phyloP scores from a whole-genome alignment of 2,329 filamentous ascomycete genomes.

The Bertia moriformis region DNA sequence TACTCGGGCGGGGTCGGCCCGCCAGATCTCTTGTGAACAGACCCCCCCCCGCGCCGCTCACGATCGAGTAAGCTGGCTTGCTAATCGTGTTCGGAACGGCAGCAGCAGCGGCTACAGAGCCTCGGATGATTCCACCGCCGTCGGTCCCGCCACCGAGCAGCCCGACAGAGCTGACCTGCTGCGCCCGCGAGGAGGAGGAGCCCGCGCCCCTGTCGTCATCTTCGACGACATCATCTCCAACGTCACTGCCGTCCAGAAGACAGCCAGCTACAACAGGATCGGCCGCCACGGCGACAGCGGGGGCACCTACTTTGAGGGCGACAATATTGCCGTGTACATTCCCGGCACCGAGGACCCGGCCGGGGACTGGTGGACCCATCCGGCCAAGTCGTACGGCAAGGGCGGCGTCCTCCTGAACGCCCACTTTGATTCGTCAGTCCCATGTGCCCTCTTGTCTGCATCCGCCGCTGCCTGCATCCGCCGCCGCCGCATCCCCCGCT shows the following conservation, averaged over 20 bases:
- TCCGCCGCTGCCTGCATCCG: not conserved
- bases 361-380: constrained; percentile 24
- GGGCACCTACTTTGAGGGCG: constrained; percentile 46
- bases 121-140: too few relatives aligned
- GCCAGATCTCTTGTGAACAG: not conserved
- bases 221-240: not conserved
- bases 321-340: constrained; percentile 52
- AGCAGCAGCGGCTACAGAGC: too few relatives aligned
- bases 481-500: not conserved
- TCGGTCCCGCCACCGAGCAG: too few relatives aligned
- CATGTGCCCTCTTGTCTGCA: not conserved
- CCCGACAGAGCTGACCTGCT: too few relatives aligned
- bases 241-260: not conserved
- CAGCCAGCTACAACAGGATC: not conserved
- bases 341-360: constrained; percentile 37
- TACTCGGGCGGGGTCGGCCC: not conserved
- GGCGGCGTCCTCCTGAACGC: constrained; percentile 50
- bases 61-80: too few relatives aligned
- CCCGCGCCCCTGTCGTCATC: not conserved
- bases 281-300: not conserved
- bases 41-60: too few relatives aligned
- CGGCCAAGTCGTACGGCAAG: constrained; percentile 10
- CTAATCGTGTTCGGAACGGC: too few relatives aligned
- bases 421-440: constrained; percentile 48
- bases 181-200: too few relatives aligned